phyloP scores from a whole-genome alignment of 352 stramenopile species.

The Globisporangium canariense region DNA sequence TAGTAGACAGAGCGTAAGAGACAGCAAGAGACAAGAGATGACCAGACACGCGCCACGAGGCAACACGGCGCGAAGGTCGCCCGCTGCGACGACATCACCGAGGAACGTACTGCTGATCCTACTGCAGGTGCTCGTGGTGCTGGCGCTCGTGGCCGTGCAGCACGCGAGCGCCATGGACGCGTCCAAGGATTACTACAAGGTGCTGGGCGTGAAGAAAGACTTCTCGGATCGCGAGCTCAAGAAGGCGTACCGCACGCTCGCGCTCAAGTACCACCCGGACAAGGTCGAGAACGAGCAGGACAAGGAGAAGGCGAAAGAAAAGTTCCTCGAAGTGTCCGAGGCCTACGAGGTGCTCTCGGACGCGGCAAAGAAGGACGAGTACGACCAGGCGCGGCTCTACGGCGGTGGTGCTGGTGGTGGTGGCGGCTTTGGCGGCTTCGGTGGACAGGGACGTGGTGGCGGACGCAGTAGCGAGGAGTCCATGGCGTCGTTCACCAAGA shows the following conservation, averaged over 20 bases:
- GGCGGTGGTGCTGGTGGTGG: slow-evolving; percentile 16
- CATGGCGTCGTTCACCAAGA: slow-evolving; percentile 79
- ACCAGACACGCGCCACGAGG: neutral
- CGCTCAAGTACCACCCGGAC: slow-evolving; percentile 89
- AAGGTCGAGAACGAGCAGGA: slow-evolving; percentile 80
- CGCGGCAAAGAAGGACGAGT: slow-evolving; percentile 83
- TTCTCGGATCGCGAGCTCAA: slow-evolving; percentile 82
- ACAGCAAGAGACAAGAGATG: slow-evolving; percentile 5
- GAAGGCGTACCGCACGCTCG: slow-evolving; percentile 86
- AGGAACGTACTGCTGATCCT: slow-evolving; percentile 14
- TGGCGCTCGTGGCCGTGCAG: slow-evolving; percentile 21
- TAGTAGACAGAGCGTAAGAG: slow-evolving; percentile 6
- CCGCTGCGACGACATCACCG: neutral
- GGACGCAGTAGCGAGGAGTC: slow-evolving; percentile 47
- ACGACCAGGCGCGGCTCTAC: slow-evolving; percentile 77
- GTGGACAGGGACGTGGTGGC: slow-evolving; percentile 14
- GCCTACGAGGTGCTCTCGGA: slow-evolving; percentile 93
- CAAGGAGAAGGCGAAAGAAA: slow-evolving; percentile 84
- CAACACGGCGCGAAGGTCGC: neutral
- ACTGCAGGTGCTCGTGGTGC: slow-evolving; percentile 22
- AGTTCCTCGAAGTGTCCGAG: slow-evolving; percentile 91
- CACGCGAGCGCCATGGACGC: slow-evolving; percentile 43
- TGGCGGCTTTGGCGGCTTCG: slow-evolving; percentile 25
- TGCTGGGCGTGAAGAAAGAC: slow-evolving; percentile 66
- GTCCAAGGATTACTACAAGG: slow-evolving; percentile 82